phyloP scores from a whole-genome alignment of 2,329 filamentous ascomycete species.

The Beauveria bassiana region DNA sequence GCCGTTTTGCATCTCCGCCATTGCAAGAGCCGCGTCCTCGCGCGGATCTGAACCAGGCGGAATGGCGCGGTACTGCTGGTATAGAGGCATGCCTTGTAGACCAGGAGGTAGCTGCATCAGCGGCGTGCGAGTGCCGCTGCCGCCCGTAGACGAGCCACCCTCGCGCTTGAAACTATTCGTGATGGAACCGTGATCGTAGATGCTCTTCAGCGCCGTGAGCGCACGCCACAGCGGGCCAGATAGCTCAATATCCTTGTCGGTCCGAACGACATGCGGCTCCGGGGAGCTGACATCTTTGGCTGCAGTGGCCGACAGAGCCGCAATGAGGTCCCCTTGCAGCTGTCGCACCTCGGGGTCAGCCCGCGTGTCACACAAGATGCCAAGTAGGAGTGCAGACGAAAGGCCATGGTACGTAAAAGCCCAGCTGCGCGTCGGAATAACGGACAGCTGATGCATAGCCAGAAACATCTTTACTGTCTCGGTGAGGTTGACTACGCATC shows the following conservation, averaged over 20 bases:
- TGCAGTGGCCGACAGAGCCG: slow-evolving; percentile 54
- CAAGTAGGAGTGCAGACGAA: slow-evolving; percentile 56
- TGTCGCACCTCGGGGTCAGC: slow-evolving; percentile 55
- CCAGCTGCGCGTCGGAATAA: slow-evolving; percentile 60
- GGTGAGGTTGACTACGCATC: slow-evolving; percentile 54
- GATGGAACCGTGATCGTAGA: slow-evolving; percentile 57
- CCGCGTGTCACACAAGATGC: slow-evolving; percentile 56
- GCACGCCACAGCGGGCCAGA: slow-evolving; percentile 55
- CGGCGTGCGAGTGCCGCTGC: slow-evolving; percentile 39
- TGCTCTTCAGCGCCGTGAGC: slow-evolving; percentile 53
- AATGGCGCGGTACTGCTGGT: slow-evolving; percentile 20
- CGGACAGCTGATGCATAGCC: slow-evolving; percentile 60
- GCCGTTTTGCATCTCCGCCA: slow-evolving; percentile 58
- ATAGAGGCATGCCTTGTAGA: slow-evolving; percentile 17
- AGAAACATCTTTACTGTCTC: slow-evolving; percentile 63
- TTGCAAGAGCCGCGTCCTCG: slow-evolving; percentile 54
- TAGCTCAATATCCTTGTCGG: slow-evolving; percentile 53
- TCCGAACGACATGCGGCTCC: slow-evolving; percentile 43
- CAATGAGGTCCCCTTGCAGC: slow-evolving; percentile 56
- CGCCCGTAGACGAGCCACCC: slow-evolving; percentile 35
- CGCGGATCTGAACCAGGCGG: slow-evolving; percentile 40
- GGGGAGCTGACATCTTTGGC: slow-evolving; percentile 53
- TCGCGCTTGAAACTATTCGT: slow-evolving; percentile 45
- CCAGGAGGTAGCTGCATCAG: slow-evolving; percentile 22
- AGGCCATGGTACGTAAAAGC: slow-evolving; percentile 61